Base-by-base conservation (phyloP, 495 filamentous ascomycete genomes). In the Aspergillus biplanus region DNA sequence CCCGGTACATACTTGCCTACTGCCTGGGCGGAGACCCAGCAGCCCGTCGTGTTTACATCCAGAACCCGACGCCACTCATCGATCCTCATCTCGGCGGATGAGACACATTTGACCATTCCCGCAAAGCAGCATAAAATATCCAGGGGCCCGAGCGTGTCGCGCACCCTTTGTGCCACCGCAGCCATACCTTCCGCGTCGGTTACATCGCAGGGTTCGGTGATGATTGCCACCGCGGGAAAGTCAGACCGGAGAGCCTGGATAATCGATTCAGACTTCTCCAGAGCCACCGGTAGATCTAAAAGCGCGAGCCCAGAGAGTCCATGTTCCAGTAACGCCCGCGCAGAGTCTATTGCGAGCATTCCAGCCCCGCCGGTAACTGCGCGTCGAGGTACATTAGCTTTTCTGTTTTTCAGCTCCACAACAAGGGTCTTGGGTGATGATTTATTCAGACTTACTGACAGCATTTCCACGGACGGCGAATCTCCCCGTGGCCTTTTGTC, bases 251-350 rank as follows among this genome's bases (percentile, higher is more conserved):
- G 75, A 1, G 63, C 21, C 2, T 71, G 39, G 48, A 89, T 73
- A 13, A 61, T 55, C 7, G 31, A 7, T 15, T 48, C 48, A 6
- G 61, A n/a, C 33, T 65, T 64, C 42, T 78, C 72, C 0, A 65
- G 42, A 21, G 73, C 59, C 2, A 76, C 71, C 54, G 86, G 78
- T 33, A 89, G 68, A 63, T 91, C 88, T 63, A 90, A 82, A 56
- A 91, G 79, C 34, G 81, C 81, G 39, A 89, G 67, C 18, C 82
- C 85, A 2, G 76, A 67, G 6, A 85, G 74, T 15, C 88, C 89
- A 67, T 91, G 88, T 69, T 92, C 89, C 33, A 91, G 86, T 31
- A 92, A 82, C 5, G 88, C 89, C 4, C 80, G 78, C 4, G 83
- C 82, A 5, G 82, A 80, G 15, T 79, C 73, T 12, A 88, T 80